Evolutionary conservation across 106 monocot species (phyloP), one percentile per base, ranked within the genome.

Genomic region (Amphibolis antarctica): DNA sequence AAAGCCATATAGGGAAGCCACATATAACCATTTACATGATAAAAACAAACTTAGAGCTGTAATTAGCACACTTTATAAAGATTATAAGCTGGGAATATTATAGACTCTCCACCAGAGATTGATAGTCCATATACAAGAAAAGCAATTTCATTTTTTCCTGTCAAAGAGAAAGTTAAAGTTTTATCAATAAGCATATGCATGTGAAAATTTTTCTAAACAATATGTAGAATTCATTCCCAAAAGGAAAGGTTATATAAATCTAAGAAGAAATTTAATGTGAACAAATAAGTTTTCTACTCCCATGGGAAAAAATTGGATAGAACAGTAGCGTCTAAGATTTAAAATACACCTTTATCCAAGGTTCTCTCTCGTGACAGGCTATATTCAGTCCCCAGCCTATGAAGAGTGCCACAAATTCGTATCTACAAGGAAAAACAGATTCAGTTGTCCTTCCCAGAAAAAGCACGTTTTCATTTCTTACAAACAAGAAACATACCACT

Each of bases 111-210:
- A 74, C 87, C 84, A 52, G 64, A 59, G 25, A 88, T 62, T 14
- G 66, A 21, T 44, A 88, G 76, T 55, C 28, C 54, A 52, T 28
- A 50, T 23, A 75, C 71, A 51, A 93, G 78, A 30, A 60, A 62
- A 1, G n/a, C 58, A 64, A 93, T 93, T 78, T 80, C 85, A 66
- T 88, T 71, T 69, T 70, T 76, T 54, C 92, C 92, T 93, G 59
- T 6, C 19, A 66, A 46, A 62, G 0, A 65, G 49, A 46, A 75
- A 18, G 58, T 24, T 25, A 4, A 63, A 24, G 45, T 22, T 22
- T 13, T 23, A 1, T 44, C 1, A 63, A 31, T 42, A 29, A 43
- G 14, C 12, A 14, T 28, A 43, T 20, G 25, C 11, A 42, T 19
- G 46, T 46, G 10, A 48, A 14, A n/a, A 49, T 12, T 4, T 17